A percentile compares a stretch with the other conserved stretches of the same genome.
Evolutionary conservation across 2,329 filamentous ascomycete genomes (phyloP).

Genomic region (Exophiala bonariae): DNA sequence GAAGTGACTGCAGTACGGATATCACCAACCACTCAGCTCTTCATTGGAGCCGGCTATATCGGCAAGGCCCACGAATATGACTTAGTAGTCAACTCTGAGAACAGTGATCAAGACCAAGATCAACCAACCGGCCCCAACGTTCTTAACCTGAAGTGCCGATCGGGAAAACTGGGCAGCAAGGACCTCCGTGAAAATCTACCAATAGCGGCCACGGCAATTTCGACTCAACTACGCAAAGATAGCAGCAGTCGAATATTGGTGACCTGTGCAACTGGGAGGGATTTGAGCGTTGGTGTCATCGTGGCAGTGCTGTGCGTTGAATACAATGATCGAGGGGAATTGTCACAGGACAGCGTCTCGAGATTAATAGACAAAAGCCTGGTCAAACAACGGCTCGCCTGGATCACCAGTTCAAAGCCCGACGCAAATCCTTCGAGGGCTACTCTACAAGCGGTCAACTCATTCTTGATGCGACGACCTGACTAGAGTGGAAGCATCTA

Average conservation of each 20-base stretch:
- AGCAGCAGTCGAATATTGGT: conserved; percentile 51
- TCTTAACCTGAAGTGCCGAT: conserved; percentile 64
- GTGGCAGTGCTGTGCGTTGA: conserved; percentile 75
- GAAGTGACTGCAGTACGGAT: conserved; percentile 32
- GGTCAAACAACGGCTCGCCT: conserved; percentile 76
- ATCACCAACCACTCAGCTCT: conserved; percentile 41
- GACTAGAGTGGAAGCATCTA: no score
- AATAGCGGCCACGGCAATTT: conserved; percentile 58
- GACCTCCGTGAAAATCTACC: conserved; percentile 72
- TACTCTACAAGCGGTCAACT: conserved; percentile 89
- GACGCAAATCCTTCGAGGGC: conserved; percentile 80
- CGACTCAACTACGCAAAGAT: conserved; percentile 33
- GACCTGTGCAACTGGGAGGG: conserved; percentile 74
- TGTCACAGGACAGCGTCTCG: not conserved
- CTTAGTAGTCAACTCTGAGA: conserved; percentile 42
- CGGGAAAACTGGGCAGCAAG: conserved; percentile 77
- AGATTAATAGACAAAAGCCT: conserved; percentile 66
- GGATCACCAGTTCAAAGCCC: conserved; percentile 76
- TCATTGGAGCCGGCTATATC: conserved; percentile 29
- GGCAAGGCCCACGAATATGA: conserved; percentile 43
- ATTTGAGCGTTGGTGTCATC: conserved; percentile 75
- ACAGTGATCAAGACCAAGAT: not conserved
- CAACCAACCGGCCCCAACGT: conserved; percentile 40
- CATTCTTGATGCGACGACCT: conserved; percentile 68
- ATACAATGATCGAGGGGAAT: conserved; percentile 63